These are phyloP conservation scores for Penicillium goetzii DNA, from an alignment of 495 filamentous ascomycete genomes.

Conservation along the genomic window DNA sequence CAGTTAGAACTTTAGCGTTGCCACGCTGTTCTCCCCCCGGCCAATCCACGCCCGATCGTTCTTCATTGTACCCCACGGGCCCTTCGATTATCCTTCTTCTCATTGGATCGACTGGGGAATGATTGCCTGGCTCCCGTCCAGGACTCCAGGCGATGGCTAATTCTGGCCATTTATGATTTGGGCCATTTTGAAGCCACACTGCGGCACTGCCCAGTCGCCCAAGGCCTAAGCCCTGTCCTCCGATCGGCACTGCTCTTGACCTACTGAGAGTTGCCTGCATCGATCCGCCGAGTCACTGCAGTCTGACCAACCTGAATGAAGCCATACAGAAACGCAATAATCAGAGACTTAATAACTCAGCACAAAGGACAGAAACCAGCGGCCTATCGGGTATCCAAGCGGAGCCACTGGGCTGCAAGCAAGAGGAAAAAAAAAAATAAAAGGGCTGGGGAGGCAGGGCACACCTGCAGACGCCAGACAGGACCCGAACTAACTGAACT, in stretches of 20 bases:
- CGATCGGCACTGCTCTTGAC: slow-evolving; percentile 22
- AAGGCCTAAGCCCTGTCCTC: not conserved
- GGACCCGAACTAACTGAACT: not conserved
- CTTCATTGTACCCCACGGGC: not conserved
- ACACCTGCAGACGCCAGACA: slow-evolving; percentile 4
- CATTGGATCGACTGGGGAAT: slow-evolving; percentile 11
- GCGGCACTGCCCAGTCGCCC: not conserved
- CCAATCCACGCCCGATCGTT: slow-evolving; percentile 17
- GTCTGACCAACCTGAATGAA: not conserved
- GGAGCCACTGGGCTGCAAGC: not conserved
- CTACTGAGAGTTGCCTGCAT: slow-evolving; percentile 15
- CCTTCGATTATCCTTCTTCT: slow-evolving; percentile 7
- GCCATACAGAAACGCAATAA: not conserved
- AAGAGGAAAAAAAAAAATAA: not conserved
- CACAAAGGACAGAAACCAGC: not conserved
- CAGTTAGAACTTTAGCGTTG: slow-evolving; percentile 9
- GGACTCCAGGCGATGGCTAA: no score
- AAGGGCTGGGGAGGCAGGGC: not conserved
- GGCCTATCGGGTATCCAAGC: slow-evolving; percentile 5
- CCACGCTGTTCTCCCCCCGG: slow-evolving; percentile 29
- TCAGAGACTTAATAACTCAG: not conserved
- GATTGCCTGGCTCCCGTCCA: not conserved
- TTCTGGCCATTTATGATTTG: not conserved
- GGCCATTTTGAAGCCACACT: not conserved
- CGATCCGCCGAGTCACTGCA: not conserved